Evolutionary conservation across 139 green algal species (phyloP).

Genomic region (Marvania coccoides): DNA sequence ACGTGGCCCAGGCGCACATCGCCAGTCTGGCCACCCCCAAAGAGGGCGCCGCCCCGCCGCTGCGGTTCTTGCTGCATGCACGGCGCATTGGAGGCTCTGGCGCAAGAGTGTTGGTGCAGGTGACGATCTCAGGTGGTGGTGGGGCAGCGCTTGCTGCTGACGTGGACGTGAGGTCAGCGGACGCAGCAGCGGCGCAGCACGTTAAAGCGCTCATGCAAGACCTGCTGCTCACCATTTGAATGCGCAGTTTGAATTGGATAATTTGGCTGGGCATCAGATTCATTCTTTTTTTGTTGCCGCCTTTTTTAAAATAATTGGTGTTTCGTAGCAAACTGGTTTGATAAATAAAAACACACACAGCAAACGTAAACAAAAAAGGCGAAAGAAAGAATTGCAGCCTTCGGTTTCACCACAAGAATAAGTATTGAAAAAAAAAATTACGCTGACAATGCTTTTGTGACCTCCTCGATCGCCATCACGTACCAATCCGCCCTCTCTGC

Average conservation of each 20-base stretch:
- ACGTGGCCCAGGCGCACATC: slow-evolving; percentile 27
- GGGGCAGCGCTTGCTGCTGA: neutral
- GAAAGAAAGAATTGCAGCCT: too few species aligned
- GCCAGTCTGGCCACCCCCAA: slow-evolving; percentile 15
- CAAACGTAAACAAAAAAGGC: too few species aligned
- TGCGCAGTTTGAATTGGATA: too few species aligned
- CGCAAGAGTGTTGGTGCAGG: slow-evolving; percentile 6
- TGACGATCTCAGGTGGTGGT: neutral
- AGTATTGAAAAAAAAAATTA: too few species aligned
- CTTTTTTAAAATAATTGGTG: too few species aligned
- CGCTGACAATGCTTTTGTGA: slow-evolving; percentile 36
- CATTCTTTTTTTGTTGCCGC: too few species aligned
- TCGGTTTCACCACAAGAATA: too few species aligned
- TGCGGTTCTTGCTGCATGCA: slow-evolving; percentile 24
- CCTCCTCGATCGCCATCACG: slow-evolving; percentile 48
- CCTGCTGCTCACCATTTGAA: slow-evolving; percentile 15
- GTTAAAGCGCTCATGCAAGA: slow-evolving; percentile 18
- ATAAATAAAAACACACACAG: too few species aligned
- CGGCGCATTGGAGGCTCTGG: neutral
- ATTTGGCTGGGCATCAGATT: too few species aligned
- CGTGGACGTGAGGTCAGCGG: slow-evolving; percentile 1
- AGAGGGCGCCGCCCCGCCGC: slow-evolving; percentile 2
- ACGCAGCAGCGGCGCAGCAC: neutral
- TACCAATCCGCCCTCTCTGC: slow-evolving; percentile 89
- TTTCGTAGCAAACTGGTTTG: too few species aligned